These are phyloP conservation scores for Cytospora piceae DNA, from an alignment of 2,329 filamentous ascomycete species.

Conservation along the genomic window DNA sequence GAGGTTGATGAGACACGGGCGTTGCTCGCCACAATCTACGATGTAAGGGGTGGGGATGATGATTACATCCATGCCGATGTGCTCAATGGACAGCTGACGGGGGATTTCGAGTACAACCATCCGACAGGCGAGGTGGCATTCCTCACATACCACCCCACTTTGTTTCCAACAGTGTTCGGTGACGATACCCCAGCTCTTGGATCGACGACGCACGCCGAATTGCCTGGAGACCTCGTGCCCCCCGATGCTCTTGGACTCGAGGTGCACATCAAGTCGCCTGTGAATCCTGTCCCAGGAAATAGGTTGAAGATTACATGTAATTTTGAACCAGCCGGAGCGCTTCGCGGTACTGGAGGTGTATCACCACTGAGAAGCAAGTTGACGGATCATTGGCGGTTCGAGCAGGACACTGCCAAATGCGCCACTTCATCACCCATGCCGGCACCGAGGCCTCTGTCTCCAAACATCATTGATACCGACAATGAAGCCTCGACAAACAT, in stretches of 20 bases:
- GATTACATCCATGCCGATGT: conserved; percentile 35
- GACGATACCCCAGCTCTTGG: not conserved
- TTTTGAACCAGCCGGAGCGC: not conserved
- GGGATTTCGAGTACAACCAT: conserved; percentile 15
- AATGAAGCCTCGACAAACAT: not conserved
- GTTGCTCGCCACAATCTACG: conserved; percentile 34
- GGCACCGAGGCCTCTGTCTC: not conserved
- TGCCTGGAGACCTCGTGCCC: no score
- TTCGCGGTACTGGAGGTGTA: not conserved
- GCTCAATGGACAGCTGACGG: conserved; percentile 31
- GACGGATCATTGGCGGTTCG: conserved; percentile 2
- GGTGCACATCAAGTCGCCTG: not conserved
- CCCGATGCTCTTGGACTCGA: not conserved
- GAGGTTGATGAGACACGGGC: conserved; percentile 34
- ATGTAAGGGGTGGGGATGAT: conserved; percentile 29
- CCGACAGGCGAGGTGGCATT: conserved; percentile 13
- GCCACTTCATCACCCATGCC: not conserved
- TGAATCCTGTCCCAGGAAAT: no score
- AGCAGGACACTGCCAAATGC: conserved; percentile 10
- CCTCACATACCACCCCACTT: conserved; percentile 3
- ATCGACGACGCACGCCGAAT: not conserved
- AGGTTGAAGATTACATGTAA: not conserved
- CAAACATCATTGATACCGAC: not conserved
- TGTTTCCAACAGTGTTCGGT: conserved; percentile 9
- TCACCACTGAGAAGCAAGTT: conserved; percentile 4